Conservation (phyloP, 441 rosid species). For the Populus hybrid region DNA sequence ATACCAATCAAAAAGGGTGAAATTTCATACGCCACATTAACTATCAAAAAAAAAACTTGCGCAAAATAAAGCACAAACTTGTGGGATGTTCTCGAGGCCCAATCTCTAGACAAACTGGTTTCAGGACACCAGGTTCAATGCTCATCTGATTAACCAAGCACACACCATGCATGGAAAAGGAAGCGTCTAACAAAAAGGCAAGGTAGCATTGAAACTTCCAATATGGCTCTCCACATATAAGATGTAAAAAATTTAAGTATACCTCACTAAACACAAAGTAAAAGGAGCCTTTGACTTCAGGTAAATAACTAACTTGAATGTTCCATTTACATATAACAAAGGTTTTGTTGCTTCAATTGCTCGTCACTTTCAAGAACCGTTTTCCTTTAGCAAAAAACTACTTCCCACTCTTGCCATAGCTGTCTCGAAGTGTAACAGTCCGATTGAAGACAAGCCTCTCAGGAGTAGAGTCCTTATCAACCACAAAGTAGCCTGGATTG, state of each 20-base stretch:
- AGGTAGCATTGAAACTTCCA: neutral
- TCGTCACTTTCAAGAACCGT: neutral
- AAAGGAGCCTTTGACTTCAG: neutral
- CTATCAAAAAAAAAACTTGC: no score
- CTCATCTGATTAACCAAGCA: neutral
- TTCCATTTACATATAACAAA: neutral
- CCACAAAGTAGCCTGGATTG: constrained; percentile 68
- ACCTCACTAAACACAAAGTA: neutral
- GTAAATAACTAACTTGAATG: neutral
- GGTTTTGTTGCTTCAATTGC: neutral
- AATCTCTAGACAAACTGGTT: neutral
- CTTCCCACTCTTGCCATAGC: constrained; percentile 66
- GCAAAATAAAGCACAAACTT: no score
- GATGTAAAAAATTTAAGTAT: neutral
- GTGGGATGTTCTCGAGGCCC: neutral
- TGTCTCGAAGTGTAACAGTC: constrained; percentile 78
- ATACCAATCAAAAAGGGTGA: neutral
- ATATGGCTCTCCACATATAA: neutral
- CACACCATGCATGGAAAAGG: neutral
- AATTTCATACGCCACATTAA: no score
- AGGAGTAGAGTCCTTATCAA: constrained; percentile 69
- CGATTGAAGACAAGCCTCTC: constrained; percentile 81
- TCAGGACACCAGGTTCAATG: neutral
- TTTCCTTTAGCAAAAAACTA: constrained; percentile 12
- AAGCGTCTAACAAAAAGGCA: neutral